Base-by-base conservation (phyloP, 768 basidiomycete species). In the Macrolepiota fuliginosa region DNA sequence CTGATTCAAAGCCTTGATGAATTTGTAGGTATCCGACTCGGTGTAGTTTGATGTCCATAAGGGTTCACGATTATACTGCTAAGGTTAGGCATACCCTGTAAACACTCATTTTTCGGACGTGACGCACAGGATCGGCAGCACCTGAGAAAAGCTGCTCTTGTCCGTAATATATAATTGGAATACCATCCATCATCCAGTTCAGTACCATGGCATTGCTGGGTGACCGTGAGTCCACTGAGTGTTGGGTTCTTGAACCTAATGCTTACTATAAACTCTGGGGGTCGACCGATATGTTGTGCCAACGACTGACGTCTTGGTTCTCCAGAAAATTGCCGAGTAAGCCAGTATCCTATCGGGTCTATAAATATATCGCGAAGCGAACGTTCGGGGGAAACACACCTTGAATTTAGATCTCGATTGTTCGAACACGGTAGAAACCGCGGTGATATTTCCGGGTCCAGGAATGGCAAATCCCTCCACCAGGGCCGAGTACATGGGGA, bases 101-200 rank as follows among this genome's bases (percentile, higher is more conserved):
- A 53, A 55, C 54, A 51, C 39, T 54, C 27, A 24, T 27, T 56
- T 40, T 37, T 19, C 46, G 15, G 19, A 47, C 17, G 27, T 29
- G 32, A 67, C 81, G 66, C 71, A 90, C 87, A 37, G 91, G 91
- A 67, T 92, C 90, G 7, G 71, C 73, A 67, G 73, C 75, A 36
- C 91, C 91, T 58, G 73, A 76, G 70, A 90, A 87, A 42, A 79
- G 75, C 69, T 92, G 91, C 67, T 92, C 91, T 72, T 90, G 89
- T 1, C 91, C 91, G 63, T 91, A 90, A 70, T 92, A 93, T 11
- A 91, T 82, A 62, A 92, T 85, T 0, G 91, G 91, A 65, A 91
- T 90, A n/a, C 91, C 90, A 62, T 92, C 91, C 53, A 83, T 82
- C 83, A 92, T 85, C 72, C 90, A 92, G 61, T 76, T 86, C 67